These are phyloP conservation scores for Xylaria scruposa DNA, from an alignment of 495 filamentous ascomycete species.

Conservation along the genomic window DNA sequence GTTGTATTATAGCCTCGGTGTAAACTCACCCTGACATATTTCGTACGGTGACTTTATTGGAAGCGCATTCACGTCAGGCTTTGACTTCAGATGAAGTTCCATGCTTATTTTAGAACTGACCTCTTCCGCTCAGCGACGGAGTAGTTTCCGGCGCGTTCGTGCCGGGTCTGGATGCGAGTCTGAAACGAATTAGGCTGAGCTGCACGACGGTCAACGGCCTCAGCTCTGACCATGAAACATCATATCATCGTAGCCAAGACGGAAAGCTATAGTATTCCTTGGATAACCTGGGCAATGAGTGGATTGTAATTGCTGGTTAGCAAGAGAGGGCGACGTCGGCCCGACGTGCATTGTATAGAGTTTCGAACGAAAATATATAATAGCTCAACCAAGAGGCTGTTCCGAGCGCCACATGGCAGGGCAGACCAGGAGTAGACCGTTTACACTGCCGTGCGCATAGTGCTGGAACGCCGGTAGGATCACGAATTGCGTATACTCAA, in stretches of 20 bases:
- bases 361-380: constrained; percentile 1
- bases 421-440: neutral
- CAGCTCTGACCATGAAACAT: constrained; percentile 5
- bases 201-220: neutral
- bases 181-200: constrained; percentile 17
- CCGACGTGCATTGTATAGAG: neutral
- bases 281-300: neutral
- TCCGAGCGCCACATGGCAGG: neutral
- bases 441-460: neutral
- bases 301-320: neutral
- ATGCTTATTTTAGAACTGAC: neutral
- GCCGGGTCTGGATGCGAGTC: neutral
- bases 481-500: neutral
- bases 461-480: neutral
- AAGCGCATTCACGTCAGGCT: neutral
- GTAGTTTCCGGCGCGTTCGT: neutral
- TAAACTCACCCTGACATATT: neutral
- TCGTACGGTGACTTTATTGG: neutral
- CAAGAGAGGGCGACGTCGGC: neutral
- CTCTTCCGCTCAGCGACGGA: neutral
- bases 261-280: neutral
- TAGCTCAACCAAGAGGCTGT: neutral
- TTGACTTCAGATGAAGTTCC: neutral
- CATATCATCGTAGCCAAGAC: constrained; percentile 6
- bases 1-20: neutral